Base-by-base conservation (phyloP, 345 rosid species). In the Hypericum androsaemum region DNA sequence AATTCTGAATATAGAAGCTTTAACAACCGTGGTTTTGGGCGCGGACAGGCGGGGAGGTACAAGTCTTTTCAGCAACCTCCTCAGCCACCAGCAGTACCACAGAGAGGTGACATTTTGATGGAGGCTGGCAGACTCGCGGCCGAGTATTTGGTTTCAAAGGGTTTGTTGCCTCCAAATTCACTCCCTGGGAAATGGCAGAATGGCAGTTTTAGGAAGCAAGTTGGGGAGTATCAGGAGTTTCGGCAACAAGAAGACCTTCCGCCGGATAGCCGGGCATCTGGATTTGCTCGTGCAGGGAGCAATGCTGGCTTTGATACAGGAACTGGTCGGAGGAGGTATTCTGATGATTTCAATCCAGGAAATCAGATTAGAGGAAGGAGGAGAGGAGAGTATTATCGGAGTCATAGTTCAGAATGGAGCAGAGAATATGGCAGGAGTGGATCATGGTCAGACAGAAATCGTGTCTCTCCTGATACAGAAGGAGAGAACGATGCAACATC, bases 121-220 rank as follows among this genome's bases (percentile, higher is more conserved):
- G 90, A 88, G 71, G 97, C 96, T 5, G 98, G 98, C 40, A 82
- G 85, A 60, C 85, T 92, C 60, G 98, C 97, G 1, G 82, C 88
- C 1, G 97, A 92, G 73, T 88, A 88, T 63, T 77, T 92, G 67
- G 95, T 83, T 50, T 85, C 90, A 67, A 84, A 78, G 71, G 97
- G 97, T 37, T 58, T 77, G 44, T 49, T 85, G 41, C 75, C 94
- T 9, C 71, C 77, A 6, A 73, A 63, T 60, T 76, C 65, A 67
- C 77, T 88, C 37, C 66, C 83, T n/a, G 71, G 71, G 22, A 83
- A 83, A 76, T 83, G 88, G 96, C 89, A 79, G 68, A 78, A 80
- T 68, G 88, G 81, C 58, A 68, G 63, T 68, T 73, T 75, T 42
- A 84, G 73, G 79, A 82, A 70, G 66, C 81, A 76, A 56, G 61